phyloP scores from a whole-genome alignment of 2,329 filamentous ascomycete species.

The Penicillium polonicum region DNA sequence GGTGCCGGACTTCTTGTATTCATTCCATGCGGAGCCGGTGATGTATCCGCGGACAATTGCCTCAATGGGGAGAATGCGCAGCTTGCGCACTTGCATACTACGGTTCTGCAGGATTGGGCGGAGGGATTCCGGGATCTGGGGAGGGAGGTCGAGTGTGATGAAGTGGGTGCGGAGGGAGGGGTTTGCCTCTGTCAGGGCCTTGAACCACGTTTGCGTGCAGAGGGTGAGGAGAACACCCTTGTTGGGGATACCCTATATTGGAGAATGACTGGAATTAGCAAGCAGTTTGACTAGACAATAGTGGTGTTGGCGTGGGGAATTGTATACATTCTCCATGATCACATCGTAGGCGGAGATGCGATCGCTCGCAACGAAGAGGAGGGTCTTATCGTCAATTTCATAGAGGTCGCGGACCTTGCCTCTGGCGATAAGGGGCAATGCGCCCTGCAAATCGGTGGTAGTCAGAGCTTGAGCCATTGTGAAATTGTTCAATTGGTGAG shows the following conservation, averaged over 20 bases:
- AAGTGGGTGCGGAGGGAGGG: conserved; percentile 64
- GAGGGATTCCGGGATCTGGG: conserved; percentile 49
- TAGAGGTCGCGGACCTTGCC: conserved; percentile 84
- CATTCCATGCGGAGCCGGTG: conserved; percentile 78
- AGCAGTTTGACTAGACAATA: conserved; percentile 13
- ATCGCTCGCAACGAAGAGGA: conserved; percentile 83
- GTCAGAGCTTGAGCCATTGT: conserved; percentile 43
- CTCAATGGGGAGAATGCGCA: conserved; percentile 75
- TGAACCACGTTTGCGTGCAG: conserved; percentile 68
- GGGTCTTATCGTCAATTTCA: conserved; percentile 64
- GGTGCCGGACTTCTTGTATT: conserved; percentile 71
- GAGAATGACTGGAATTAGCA: conserved; percentile 14
- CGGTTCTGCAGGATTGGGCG: conserved; percentile 59
- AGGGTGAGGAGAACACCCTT: conserved; percentile 68
- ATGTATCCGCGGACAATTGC: conserved; percentile 89
- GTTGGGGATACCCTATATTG: conserved; percentile 59
- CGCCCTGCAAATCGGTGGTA: conserved; percentile 43
- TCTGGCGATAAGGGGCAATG: conserved; percentile 54
- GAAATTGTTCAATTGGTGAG: conserved; percentile 11
- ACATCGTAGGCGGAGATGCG: conserved; percentile 96
- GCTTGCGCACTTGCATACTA: conserved; percentile 73
- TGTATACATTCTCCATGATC: conserved; percentile 71
- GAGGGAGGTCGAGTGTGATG: conserved; percentile 57
- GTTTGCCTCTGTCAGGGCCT: conserved; percentile 56
- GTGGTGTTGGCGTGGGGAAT: conserved; percentile 36